Evolutionary conservation across 179 eudicot genomes (phyloP).

Genomic region (Silene vulgaris): DNA sequence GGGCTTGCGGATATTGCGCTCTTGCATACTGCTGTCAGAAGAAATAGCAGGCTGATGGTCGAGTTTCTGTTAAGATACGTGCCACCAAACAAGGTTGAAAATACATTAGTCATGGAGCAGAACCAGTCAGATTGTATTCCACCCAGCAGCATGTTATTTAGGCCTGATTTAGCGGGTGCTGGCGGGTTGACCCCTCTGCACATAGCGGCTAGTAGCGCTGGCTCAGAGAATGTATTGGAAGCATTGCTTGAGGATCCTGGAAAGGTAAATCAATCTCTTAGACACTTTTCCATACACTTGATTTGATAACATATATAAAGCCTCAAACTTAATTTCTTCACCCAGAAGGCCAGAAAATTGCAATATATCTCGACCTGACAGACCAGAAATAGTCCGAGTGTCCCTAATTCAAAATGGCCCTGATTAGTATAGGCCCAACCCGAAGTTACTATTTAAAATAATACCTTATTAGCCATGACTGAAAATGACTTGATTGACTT

Average conservation of each 20-base stretch:
- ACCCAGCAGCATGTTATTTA: slow-evolving; percentile 39
- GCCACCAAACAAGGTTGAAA: slow-evolving; percentile 34
- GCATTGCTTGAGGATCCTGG: slow-evolving; percentile 88
- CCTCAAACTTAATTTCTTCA: neutral
- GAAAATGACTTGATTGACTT: no score
- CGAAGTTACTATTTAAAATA: no score
- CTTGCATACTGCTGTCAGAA: slow-evolving; percentile 68
- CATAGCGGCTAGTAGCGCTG: slow-evolving; percentile 59
- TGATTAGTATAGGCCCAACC: no score
- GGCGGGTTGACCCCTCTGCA: slow-evolving; percentile 92
- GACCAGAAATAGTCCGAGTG: no score
- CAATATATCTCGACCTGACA: neutral
- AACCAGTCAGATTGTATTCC: slow-evolving; percentile 22
- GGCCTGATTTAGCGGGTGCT: slow-evolving; percentile 63
- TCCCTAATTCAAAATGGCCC: no score
- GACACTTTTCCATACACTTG: neutral
- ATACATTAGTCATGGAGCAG: slow-evolving; percentile 23
- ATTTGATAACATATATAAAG: neutral
- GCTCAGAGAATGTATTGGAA: slow-evolving; percentile 57
- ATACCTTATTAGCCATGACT: no score
- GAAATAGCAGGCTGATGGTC: slow-evolving; percentile 61
- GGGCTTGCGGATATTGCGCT: slow-evolving; percentile 54
- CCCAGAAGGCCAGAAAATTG: neutral
- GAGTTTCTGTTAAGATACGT: slow-evolving; percentile 50
- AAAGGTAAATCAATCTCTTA: slow-evolving; percentile 45